Evolutionary conservation across 768 basidiomycete genomes (phyloP).

Genomic region (Rhizopogon roseolus): DNA sequence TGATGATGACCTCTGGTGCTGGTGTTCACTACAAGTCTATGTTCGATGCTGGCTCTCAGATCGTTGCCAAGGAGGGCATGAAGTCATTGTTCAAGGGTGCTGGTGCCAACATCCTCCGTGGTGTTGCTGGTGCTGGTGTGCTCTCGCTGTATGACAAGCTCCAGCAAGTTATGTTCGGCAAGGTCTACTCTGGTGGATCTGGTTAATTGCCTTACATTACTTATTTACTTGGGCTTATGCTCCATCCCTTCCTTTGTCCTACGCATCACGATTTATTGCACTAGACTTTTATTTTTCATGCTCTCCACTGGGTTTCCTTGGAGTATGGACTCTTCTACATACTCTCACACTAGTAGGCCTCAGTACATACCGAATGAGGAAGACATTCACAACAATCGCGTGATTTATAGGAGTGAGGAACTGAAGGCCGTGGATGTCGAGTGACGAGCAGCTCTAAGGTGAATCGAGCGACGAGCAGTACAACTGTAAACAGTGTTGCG

Average conservation of each 20-base stretch:
- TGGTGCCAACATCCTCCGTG: constrained; percentile 94
- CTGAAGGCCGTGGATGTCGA: too few relatives aligned
- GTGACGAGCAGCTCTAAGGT: too few relatives aligned
- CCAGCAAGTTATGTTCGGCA: constrained; percentile 94
- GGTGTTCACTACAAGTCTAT: constrained; percentile 98
- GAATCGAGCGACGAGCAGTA: too few relatives aligned
- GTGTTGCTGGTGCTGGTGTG: constrained; percentile 99
- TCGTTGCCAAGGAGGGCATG: constrained; percentile 91
- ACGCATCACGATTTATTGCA: constrained; percentile 18
- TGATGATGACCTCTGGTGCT: constrained; percentile 99
- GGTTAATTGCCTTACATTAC: constrained; percentile 15
- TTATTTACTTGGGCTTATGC: constrained; percentile 21
- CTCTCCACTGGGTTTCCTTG: constrained; percentile 13
- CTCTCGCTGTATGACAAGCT: constrained; percentile 98
- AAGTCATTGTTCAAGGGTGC: constrained; percentile 99
- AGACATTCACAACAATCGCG: neutral
- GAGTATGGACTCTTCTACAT: constrained; percentile 18
- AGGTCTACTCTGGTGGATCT: constrained; percentile 95
- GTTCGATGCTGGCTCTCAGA: constrained; percentile 95
- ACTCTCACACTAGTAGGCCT: constrained; percentile 18
- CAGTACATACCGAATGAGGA: constrained; percentile 14
- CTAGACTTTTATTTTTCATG: constrained; percentile 29
- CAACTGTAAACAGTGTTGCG: neutral
- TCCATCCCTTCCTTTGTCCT: constrained; percentile 25
- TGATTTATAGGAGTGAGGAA: neutral